Percentiles rank a stretch among this genome's conserved stretches.
These are phyloP conservation scores for Fusarium setosum DNA, from an alignment of 2,329 filamentous ascomycete species.

Conservation along the genomic window DNA sequence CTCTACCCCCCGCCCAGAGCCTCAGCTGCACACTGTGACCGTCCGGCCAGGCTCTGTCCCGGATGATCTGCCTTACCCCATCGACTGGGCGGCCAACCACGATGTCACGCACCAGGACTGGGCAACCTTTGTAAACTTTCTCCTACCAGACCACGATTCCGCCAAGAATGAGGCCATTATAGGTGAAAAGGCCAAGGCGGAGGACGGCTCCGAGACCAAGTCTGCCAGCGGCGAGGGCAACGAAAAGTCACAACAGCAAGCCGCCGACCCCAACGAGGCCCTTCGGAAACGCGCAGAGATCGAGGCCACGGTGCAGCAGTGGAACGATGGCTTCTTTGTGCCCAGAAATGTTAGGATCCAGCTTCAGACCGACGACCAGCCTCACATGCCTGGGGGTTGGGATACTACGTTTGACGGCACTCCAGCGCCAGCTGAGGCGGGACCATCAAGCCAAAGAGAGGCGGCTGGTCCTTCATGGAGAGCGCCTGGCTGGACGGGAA, in stretches of 20 bases:
- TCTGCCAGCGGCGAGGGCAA: slow-evolving; percentile 16
- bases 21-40: slow-evolving; percentile 48
- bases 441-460: slow-evolving; percentile 24
- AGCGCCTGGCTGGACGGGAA: slow-evolving; percentile 14
- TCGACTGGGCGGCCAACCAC: slow-evolving; percentile 50
- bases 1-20: slow-evolving; percentile 38
- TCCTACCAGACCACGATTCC: slow-evolving; percentile 61
- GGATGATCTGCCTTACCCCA: slow-evolving; percentile 57
- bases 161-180: slow-evolving; percentile 58
- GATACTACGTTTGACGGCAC: slow-evolving; percentile 34
- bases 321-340: slow-evolving; percentile 68
- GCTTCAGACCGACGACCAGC: slow-evolving; percentile 39
- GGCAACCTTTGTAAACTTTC: slow-evolving; percentile 68
- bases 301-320: slow-evolving; percentile 60
- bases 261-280: slow-evolving; percentile 32
- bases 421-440: slow-evolving; percentile 7
- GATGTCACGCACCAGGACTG: slow-evolving; percentile 66
- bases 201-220: slow-evolving; percentile 48
- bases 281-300: slow-evolving; percentile 44
- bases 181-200: slow-evolving; percentile 60
- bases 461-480: slow-evolving; percentile 18
- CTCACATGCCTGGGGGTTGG: slow-evolving; percentile 43
- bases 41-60: slow-evolving; percentile 52
- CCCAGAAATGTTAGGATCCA: slow-evolving; percentile 60
- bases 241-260: slow-evolving; percentile 5